Conservation (phyloP, 2,329 filamentous ascomycete species). For the Penicillium italicum region DNA sequence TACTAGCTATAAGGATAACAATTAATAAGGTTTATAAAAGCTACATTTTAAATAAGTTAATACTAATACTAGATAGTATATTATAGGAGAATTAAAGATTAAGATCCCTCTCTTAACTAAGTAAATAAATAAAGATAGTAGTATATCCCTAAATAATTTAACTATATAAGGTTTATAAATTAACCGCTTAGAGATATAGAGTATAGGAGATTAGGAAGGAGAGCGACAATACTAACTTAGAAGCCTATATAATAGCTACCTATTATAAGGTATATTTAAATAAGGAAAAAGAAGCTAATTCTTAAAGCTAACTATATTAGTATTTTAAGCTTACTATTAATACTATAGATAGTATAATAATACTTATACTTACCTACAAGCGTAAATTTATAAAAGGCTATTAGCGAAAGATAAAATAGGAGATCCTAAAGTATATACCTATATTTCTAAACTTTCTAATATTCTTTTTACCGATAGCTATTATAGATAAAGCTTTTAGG, state of each 20-base stretch:
- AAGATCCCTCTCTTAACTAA: constrained; percentile 1
- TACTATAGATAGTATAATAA: constrained; percentile 12
- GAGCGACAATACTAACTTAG: constrained; percentile 2
- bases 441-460: constrained; percentile 17
- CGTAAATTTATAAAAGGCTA: constrained; percentile 15
- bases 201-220: neutral
- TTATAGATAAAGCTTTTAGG: constrained; percentile 12
- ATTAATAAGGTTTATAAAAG: neutral
- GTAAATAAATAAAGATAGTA: constrained; percentile 16
- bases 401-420: constrained; percentile 12
- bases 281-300: neutral
- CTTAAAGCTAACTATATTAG: constrained; percentile 8
- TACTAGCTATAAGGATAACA: neutral
- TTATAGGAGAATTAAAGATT: neutral
- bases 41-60: neutral
- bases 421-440: constrained; percentile 11
- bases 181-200: constrained; percentile 4
- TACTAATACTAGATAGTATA: neutral
- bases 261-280: constrained; percentile 16
- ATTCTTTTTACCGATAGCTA: constrained; percentile 17
- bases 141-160: constrained; percentile 16
- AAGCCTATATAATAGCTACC: constrained; percentile 10
- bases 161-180: constrained; percentile 19
- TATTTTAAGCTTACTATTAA: constrained; percentile 22
- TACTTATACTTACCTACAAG: constrained; percentile 19